These are phyloP conservation scores for Pseudocohnilembus persalinus DNA, from an alignment of 169 alveolate species.

Conservation along the genomic window DNA sequence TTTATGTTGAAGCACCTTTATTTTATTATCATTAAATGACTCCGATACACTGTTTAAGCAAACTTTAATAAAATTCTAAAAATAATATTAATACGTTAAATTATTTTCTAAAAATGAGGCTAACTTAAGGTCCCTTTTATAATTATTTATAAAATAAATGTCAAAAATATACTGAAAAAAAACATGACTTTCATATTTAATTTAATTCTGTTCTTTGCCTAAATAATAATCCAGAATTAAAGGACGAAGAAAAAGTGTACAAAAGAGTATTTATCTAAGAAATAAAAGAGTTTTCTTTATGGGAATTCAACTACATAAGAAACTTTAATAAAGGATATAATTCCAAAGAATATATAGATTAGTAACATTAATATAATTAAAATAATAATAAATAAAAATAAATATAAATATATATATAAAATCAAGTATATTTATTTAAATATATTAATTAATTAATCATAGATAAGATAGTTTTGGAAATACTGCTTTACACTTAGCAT, in stretches of 20 bases:
- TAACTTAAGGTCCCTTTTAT: too few species aligned
- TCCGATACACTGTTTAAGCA: too few species aligned
- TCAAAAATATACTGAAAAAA: too few species aligned
- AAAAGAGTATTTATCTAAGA: neutral
- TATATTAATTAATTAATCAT: neutral
- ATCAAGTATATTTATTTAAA: neutral
- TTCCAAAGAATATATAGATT: conserved; percentile 6
- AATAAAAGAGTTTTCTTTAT: neutral
- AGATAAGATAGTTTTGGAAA: conserved; percentile 41
- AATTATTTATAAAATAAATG: too few species aligned
- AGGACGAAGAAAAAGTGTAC: neutral
- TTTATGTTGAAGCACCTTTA: neutral
- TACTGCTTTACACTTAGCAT: conserved; percentile 60
- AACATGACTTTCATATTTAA: too few species aligned
- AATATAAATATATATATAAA: neutral
- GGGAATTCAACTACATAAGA: neutral
- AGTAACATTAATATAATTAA: conserved; percentile 4
- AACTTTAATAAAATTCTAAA: too few species aligned
- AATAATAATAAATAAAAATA: neutral
- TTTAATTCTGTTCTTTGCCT: neutral
- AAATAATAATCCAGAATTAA: neutral
- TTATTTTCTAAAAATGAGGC: too few species aligned
- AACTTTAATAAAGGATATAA: neutral
- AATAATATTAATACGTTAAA: too few species aligned
- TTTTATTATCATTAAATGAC: too few species aligned